Base-by-base conservation (phyloP, 2,329 filamentous ascomycete species). In the Aspergillus hiratsukae region DNA sequence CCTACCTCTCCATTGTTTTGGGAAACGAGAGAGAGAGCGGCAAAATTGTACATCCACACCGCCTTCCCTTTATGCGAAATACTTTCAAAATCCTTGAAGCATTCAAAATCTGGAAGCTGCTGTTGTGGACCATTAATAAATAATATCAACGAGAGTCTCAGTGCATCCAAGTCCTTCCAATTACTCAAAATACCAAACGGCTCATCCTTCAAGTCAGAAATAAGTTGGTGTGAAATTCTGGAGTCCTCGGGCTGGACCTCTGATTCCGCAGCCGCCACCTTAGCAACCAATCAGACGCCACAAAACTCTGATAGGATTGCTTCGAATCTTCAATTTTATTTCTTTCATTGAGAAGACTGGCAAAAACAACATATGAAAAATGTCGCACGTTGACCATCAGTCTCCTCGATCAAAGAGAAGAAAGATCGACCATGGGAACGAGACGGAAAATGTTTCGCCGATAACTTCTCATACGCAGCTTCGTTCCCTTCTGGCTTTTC, bases 401-500 rank as follows among this genome's bases (percentile, higher is more conserved):
- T 65, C 64, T 21, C 68, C 67, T 51, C 61, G 70, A 19, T 62
- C 63, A 14, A 78, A 78, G 64, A 68, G 75, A 58, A 73, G 76
- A 57, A 76, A 73, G 62, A 56, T 77, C 14, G 71, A 74, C 23
- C 64, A 64, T 41, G 55, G 62, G 9, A 50, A 58, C 37, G 60
- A 59, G 29, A 50, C 58, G 27, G 58, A 58, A 14, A 58, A 55
- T 25, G 54, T 61, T 10, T 53, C 63, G 25, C 58, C 62, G 40
- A 72, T 78, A 53, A 73, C 67, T 27, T 75, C 84, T 40, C 81
- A 82, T 60, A 80, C 84, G 52, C 88, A 94, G 68, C 78, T 94
- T 58, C 83, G 82, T 66, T 80, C 85, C 58, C 78, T 91, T 48
- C 80, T 94, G 43, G 75, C 80, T 54, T 91, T 91, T 67, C 81